Percentiles rank a stretch among this genome's conserved stretches.
phyloP scores from a whole-genome alignment of 805 yeast species.

The Cephaloascus fragrans region DNA sequence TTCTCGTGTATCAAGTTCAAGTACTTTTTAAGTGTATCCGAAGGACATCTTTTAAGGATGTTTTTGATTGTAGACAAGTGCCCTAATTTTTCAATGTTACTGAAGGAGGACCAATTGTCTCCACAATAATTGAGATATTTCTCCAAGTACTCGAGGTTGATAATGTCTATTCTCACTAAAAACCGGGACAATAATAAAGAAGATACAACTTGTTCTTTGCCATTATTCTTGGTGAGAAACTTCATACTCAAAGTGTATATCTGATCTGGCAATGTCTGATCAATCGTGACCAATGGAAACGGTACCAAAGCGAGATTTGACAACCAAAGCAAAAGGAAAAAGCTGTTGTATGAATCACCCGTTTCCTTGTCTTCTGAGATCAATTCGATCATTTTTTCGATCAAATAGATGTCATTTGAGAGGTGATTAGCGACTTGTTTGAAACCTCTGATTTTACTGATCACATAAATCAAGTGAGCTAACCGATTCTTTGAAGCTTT shows the following conservation, averaged over 20 bases:
- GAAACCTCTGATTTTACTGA: constrained; percentile 58
- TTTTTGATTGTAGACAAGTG: constrained; percentile 30
- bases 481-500: neutral
- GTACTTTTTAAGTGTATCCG: constrained; percentile 4
- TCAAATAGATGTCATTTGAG: constrained; percentile 44
- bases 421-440: constrained; percentile 52
- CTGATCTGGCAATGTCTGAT: constrained; percentile 16
- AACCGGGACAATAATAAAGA: constrained; percentile 43
- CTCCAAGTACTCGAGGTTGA: constrained; percentile 3
- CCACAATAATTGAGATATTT: constrained; percentile 11
- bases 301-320: constrained; percentile 66
- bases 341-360: constrained; percentile 10
- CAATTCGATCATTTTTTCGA: constrained; percentile 22
- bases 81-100: constrained; percentile 19
- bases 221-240: constrained; percentile 28
- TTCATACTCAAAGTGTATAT: constrained; percentile 24
- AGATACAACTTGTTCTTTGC: constrained; percentile 50
- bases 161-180: constrained; percentile 36
- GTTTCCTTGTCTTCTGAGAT: constrained; percentile 13
- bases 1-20: constrained; percentile 7
- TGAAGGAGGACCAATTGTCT: constrained; percentile 1
- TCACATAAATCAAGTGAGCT: constrained; percentile 38
- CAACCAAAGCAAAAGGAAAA: constrained; percentile 58
- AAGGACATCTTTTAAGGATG: constrained; percentile 17
- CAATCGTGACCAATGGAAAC: constrained; percentile 41